phyloP scores from a whole-genome alignment of 805 yeast genomes.

The Brettanomyces sp. region DNA sequence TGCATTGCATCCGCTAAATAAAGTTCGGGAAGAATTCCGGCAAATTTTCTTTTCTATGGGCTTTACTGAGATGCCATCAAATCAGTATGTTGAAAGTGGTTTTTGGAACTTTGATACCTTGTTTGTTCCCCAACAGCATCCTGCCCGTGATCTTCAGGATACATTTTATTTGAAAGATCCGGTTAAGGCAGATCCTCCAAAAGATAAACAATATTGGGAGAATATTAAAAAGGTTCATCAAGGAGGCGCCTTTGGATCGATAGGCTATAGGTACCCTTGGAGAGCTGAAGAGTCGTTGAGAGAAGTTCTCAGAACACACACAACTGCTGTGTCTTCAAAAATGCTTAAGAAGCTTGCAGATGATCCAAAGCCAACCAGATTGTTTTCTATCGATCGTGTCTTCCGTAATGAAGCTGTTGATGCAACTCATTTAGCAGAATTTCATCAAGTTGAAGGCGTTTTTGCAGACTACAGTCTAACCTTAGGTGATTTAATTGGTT shows the following conservation, averaged over 20 bases:
- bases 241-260: constrained; percentile 84
- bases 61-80: constrained; percentile 97
- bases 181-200: constrained; percentile 66
- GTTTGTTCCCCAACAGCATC: constrained; percentile 98
- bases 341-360: constrained; percentile 82
- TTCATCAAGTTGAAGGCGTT: constrained; percentile 99
- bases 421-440: constrained; percentile 98
- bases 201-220: constrained; percentile 68
- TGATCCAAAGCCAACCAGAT: constrained; percentile 82
- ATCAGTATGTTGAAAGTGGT: constrained; percentile 95
- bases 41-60: constrained; percentile 98
- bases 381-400: constrained; percentile 94
- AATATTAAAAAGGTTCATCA: constrained; percentile 80
- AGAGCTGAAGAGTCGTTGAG: constrained; percentile 80
- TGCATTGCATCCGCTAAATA: constrained; percentile 92
- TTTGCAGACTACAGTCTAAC: constrained; percentile 93
- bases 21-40: constrained; percentile 95
- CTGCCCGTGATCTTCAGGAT: constrained; percentile 98
- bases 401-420: constrained; percentile 99
- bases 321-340: constrained; percentile 86
- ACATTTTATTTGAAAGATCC: constrained; percentile 98
- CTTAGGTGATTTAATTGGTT: constrained; percentile 91
- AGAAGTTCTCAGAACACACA: constrained; percentile 93
- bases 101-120: constrained; percentile 98
- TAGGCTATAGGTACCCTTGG: constrained; percentile 99